Percentiles rank a stretch among this genome's conserved stretches.
Evolutionary conservation across 371 early-diverging fungal genomes (phyloP).

Genomic region (Saksenaea oblongispora): DNA sequence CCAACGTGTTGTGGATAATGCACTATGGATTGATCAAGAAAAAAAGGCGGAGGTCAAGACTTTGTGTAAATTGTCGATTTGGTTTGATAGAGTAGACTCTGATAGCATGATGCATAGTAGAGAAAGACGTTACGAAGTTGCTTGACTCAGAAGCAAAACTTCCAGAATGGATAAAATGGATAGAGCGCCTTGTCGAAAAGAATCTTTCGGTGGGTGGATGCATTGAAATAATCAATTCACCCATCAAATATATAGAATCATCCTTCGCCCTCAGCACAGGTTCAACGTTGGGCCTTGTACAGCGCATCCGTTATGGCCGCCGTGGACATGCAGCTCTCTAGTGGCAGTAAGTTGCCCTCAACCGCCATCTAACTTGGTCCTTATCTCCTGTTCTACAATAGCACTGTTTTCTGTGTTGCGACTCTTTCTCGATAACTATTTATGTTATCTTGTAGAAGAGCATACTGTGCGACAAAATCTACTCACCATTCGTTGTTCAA

Average conservation of each 20-base stretch:
- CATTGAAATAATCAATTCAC: not conserved
- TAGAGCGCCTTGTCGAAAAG: not conserved
- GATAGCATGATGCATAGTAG: not conserved
- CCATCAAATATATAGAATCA: not conserved
- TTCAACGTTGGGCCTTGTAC: constrained; percentile 1
- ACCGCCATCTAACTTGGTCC: not conserved
- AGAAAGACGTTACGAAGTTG: not conserved
- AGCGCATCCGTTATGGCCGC: not conserved
- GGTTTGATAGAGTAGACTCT: not conserved
- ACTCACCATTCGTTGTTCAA: not conserved
- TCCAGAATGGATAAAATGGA: not conserved
- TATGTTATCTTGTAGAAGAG: constrained; percentile 54
- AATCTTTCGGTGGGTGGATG: not conserved
- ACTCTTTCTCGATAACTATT: constrained; percentile 56
- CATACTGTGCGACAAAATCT: constrained; percentile 20
- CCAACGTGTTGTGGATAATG: not conserved
- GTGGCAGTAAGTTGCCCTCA: not conserved
- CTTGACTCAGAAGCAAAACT: not conserved
- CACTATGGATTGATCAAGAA: not conserved
- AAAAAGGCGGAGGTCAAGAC: not conserved
- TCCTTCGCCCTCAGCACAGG: not conserved
- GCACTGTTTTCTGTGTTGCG: constrained; percentile 14
- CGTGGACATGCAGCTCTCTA: not conserved
- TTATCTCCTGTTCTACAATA: not conserved
- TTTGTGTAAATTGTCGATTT: not conserved